Conservation (phyloP, 768 basidiomycete genomes). For the Leucocoprinus leucothites region DNA sequence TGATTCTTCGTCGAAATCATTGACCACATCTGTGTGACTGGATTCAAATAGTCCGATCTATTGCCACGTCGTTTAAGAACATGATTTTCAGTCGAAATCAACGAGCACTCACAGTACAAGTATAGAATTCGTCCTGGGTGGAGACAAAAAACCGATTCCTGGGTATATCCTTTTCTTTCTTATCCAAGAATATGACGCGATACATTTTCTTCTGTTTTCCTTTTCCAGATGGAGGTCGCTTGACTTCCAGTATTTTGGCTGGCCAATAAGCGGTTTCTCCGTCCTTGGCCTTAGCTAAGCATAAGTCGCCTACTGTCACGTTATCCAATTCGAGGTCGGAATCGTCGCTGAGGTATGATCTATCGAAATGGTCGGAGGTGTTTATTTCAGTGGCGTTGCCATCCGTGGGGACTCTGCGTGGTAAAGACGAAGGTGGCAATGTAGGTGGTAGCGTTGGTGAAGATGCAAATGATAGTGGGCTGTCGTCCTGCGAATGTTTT, state of each 20-base stretch:
- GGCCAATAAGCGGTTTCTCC: slow-evolving; percentile 58
- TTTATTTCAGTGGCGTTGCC: not conserved
- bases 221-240: slow-evolving; percentile 40
- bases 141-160: slow-evolving; percentile 56
- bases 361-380: not conserved
- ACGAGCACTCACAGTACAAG: slow-evolving; percentile 45
- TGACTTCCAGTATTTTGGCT: slow-evolving; percentile 43
- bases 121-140: slow-evolving; percentile 58
- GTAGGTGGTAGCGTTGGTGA: slow-evolving; percentile 3
- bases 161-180: slow-evolving; percentile 33
- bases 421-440: not conserved
- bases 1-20: slow-evolving; percentile 36
- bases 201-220: slow-evolving; percentile 40
- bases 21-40: slow-evolving; percentile 34
- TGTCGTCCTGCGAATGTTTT: not conserved
- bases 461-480: not conserved
- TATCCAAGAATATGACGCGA: slow-evolving; percentile 58
- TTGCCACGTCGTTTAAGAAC: not conserved
- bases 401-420: not conserved
- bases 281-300: slow-evolving; percentile 47
- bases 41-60: slow-evolving; percentile 60
- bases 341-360: not conserved
- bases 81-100: not conserved
- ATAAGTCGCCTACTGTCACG: slow-evolving; percentile 51
- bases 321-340: slow-evolving; percentile 1